Evolutionary conservation across 441 rosid species (phyloP).

Genomic region (Capsella rubella): DNA sequence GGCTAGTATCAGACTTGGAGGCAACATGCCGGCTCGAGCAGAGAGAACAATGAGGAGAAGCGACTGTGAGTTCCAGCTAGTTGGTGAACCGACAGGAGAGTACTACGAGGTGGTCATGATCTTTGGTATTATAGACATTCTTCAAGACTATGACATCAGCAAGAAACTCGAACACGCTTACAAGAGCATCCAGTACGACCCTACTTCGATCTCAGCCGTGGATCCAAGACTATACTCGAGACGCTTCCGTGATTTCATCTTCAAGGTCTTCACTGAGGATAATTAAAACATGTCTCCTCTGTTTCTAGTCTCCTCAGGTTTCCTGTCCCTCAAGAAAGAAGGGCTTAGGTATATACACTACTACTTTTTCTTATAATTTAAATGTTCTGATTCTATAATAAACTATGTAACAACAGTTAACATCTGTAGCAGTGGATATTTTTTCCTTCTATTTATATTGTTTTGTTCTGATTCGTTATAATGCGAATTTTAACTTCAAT

Average conservation of each 20-base stretch:
- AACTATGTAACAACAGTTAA: conserved; percentile 29
- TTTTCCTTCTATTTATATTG: background rate
- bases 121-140: conserved; percentile 75
- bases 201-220: conserved; percentile 72
- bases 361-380: background rate
- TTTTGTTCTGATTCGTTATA: background rate
- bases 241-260: conserved; percentile 72
- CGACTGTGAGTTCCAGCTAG: conserved; percentile 55
- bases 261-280: conserved; percentile 62
- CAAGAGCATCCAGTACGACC: conserved; percentile 75
- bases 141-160: conserved; percentile 76
- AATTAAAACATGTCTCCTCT: conserved; percentile 42
- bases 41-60: conserved; percentile 63
- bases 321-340: conserved; percentile 28
- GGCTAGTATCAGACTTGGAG: conserved; percentile 65
- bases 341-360: conserved; percentile 30
- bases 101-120: conserved; percentile 63
- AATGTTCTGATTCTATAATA: conserved; percentile 15
- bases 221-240: conserved; percentile 73
- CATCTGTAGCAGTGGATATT: conserved; percentile 35
- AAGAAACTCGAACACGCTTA: conserved; percentile 78
- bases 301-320: conserved; percentile 12
- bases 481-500: background rate
- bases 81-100: conserved; percentile 74
- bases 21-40: conserved; percentile 65